These are phyloP conservation scores for Pochonia chlamydosporia DNA, from an alignment of 2,329 filamentous ascomycete genomes.

Conservation along the genomic window DNA sequence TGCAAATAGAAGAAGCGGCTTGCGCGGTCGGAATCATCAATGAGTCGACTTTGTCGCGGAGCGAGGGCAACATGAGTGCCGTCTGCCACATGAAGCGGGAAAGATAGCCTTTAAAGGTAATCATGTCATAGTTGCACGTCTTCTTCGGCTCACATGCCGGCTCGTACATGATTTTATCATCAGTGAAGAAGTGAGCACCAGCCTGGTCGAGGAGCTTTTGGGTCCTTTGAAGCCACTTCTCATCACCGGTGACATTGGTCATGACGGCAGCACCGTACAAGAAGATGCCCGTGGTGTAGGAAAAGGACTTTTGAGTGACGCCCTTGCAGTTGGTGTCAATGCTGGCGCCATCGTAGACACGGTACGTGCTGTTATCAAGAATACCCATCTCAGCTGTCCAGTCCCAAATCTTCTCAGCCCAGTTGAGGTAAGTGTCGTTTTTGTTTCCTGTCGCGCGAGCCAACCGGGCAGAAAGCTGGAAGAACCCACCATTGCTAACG, in stretches of 20 bases:
- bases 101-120: conserved; percentile 63
- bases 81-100: conserved; percentile 59
- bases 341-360: conserved; percentile 59
- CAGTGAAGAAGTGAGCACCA: conserved; percentile 47
- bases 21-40: conserved; percentile 45
- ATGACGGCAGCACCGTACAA: conserved; percentile 59
- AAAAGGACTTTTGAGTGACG: conserved; percentile 52
- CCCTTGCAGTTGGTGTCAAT: conserved; percentile 46
- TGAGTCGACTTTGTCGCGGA: conserved; percentile 38
- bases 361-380: conserved; percentile 43
- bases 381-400: conserved; percentile 55
- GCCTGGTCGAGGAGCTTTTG: conserved; percentile 45
- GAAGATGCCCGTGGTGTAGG: conserved; percentile 61
- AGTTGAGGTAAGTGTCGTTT: conserved; percentile 60
- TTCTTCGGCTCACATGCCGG: conserved; percentile 53
- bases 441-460: conserved; percentile 63
- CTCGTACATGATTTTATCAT: conserved; percentile 59
- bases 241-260: conserved; percentile 52
- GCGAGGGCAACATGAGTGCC: conserved; percentile 49
- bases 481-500: conserved; percentile 76
- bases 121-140: conserved; percentile 58
- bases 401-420: conserved; percentile 61
- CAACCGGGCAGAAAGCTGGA: conserved; percentile 74
- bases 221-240: conserved; percentile 49
- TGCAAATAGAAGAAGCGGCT: conserved; percentile 52